Percentiles rank a stretch among this genome's conserved stretches.
These are phyloP conservation scores for Myriosclerotinia duriaeana DNA, from an alignment of 2,329 filamentous ascomycete species.

Conservation along the genomic window DNA sequence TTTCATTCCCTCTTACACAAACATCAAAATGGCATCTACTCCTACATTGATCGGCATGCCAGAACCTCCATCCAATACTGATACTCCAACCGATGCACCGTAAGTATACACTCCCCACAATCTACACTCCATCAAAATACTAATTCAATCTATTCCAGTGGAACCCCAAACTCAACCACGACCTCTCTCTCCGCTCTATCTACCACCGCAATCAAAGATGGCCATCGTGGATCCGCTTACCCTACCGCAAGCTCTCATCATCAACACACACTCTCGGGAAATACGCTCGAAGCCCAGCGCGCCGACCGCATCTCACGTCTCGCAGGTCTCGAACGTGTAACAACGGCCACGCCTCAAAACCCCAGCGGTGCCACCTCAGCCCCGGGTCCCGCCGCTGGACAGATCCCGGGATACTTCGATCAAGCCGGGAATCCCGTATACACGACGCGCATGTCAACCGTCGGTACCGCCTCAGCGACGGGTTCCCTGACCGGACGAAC, in stretches of 20 bases:
- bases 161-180: slow-evolving; percentile 88
- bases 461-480: slow-evolving; percentile 86
- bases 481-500: slow-evolving; percentile 67
- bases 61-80: slow-evolving; percentile 75
- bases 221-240: slow-evolving; percentile 78
- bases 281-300: slow-evolving; percentile 84
- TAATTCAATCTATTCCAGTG: slow-evolving; percentile 52
- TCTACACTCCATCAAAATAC: slow-evolving; percentile 27
- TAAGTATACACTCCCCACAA: slow-evolving; percentile 49
- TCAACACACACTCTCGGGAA: slow-evolving; percentile 61
- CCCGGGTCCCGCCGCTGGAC: slow-evolving; percentile 26
- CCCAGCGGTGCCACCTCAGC: slow-evolving; percentile 41
- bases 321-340: slow-evolving; percentile 84
- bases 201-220: slow-evolving; percentile 94
- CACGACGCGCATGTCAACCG: slow-evolving; percentile 79
- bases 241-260: slow-evolving; percentile 58
- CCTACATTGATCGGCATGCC: slow-evolving; percentile 78
- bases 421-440: slow-evolving; percentile 64
- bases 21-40: slow-evolving; percentile 32
- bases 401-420: slow-evolving; percentile 76
- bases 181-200: slow-evolving; percentile 90
- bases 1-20: neutral
- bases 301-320: slow-evolving; percentile 94
- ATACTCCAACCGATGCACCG: slow-evolving; percentile 88
- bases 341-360: slow-evolving; percentile 60